Conservation (phyloP, 495 filamentous ascomycete genomes). For the Penicillium waksmanii region DNA sequence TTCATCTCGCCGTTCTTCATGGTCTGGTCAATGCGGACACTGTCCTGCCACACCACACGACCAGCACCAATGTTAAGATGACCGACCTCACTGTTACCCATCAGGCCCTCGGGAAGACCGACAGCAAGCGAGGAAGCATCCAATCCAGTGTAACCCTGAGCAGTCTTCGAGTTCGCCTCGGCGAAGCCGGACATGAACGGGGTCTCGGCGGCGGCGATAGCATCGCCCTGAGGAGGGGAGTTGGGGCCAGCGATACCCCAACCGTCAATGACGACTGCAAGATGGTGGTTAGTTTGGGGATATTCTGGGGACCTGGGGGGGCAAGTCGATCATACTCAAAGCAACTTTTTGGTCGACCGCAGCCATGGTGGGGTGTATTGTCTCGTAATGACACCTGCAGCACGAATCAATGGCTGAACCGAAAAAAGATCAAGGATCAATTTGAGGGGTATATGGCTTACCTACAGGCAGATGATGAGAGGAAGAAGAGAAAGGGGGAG, state of each 20-base stretch:
- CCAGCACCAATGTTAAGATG: conserved; percentile 98
- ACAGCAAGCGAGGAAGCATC: conserved; percentile 96
- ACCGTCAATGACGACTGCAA: conserved; percentile 91
- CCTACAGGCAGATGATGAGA: conserved; percentile 32
- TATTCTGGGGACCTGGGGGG: conserved; percentile 19
- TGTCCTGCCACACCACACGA: conserved; percentile 98
- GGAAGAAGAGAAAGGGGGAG: conserved; percentile 21
- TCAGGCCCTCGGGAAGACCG: conserved; percentile 92
- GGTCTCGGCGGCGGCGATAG: conserved; percentile 88
- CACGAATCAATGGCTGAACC: conserved; percentile 31
- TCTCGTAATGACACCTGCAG: conserved; percentile 26
- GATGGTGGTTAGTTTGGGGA: conserved; percentile 25
- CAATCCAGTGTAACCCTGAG: conserved; percentile 81
- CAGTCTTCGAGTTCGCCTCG: conserved; percentile 61
- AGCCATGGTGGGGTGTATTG: conserved; percentile 59
- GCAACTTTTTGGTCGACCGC: conserved; percentile 89
- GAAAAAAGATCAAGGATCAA: conserved; percentile 2
- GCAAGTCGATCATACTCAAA: conserved; percentile 67
- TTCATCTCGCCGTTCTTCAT: conserved; percentile 86
- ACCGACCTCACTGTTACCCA: conserved; percentile 98
- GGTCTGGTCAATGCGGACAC: conserved; percentile 93
- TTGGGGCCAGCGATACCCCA: conserved; percentile 87
- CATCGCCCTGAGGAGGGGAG: conserved; percentile 84
- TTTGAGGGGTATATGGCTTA: conserved; percentile 16
- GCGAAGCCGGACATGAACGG: conserved; percentile 86